Conservation (phyloP, 164 flowering plant species). For the Magnolia officinalis region DNA sequence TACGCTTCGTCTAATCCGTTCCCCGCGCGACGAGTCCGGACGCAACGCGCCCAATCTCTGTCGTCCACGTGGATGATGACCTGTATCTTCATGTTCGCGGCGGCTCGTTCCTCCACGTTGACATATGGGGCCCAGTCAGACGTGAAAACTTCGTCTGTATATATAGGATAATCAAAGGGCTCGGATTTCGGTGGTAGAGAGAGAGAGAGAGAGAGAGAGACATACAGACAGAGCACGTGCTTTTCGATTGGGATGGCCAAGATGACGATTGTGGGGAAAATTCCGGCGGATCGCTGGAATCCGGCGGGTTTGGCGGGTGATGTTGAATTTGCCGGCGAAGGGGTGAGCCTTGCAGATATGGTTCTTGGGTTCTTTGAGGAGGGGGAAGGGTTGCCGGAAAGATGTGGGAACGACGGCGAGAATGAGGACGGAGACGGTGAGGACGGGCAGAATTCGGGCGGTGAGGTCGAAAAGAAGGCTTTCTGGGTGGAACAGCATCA, state of each 20-base stretch:
- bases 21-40: background rate
- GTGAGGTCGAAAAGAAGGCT: conserved; percentile 11
- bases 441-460: conserved; percentile 11
- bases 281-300: conserved; percentile 5
- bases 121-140: background rate
- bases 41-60: background rate
- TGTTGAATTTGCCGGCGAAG: conserved; percentile 21
- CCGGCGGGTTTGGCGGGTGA: background rate
- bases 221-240: background rate
- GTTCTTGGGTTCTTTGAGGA: conserved; percentile 45
- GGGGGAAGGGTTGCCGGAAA: conserved; percentile 11
- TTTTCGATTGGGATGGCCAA: background rate
- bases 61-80: conserved; percentile 10
- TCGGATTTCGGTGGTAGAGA: background rate
- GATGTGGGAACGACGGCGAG: background rate
- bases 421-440: conserved; percentile 4
- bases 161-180: background rate
- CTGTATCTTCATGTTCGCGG: conserved; percentile 13
- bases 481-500: conserved; percentile 29
- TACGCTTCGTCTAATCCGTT: conserved; percentile 1
- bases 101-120: conserved; percentile 15
- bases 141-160: background rate
- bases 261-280: conserved; percentile 10
- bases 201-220: too few relatives aligned
- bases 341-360: conserved; percentile 34